A percentile compares a stretch with the other conserved stretches of the same genome.
phyloP scores from a whole-genome alignment of 306 rosid species.

The Prosopis cineraria region DNA sequence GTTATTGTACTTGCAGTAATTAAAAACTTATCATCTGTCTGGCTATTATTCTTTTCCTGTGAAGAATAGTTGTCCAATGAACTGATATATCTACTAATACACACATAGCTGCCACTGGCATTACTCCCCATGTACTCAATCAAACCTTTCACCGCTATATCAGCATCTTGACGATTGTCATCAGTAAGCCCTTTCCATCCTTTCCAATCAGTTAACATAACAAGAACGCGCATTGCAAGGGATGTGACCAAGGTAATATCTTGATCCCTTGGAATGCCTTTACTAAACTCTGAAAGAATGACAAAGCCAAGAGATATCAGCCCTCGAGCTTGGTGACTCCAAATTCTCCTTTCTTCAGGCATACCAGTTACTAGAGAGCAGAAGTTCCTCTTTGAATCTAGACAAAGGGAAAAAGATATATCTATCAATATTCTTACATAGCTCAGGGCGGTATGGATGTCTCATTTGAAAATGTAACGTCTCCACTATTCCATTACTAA shows the following conservation, averaged over 20 bases:
- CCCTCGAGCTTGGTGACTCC: conserved; percentile 70
- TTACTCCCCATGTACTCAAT: conserved; percentile 60
- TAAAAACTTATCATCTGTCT: conserved; percentile 63
- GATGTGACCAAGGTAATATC: conserved; percentile 59
- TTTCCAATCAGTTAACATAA: conserved; percentile 75
- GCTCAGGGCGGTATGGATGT: neutral
- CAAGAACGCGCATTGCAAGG: conserved; percentile 77
- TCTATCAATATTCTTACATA: conserved; percentile 24
- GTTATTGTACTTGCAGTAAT: conserved; percentile 88
- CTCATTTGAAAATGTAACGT: neutral
- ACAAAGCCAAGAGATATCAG: conserved; percentile 66
- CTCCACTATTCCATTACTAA: neutral
- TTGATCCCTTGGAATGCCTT: conserved; percentile 44
- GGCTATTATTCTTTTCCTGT: conserved; percentile 35
- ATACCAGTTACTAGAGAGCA: conserved; percentile 75
- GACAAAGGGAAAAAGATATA: conserved; percentile 21
- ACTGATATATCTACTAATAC: conserved; percentile 68
- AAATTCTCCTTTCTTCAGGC: conserved; percentile 76
- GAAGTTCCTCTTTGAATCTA: conserved; percentile 70
- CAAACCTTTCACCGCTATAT: conserved; percentile 65
- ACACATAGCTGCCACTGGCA: conserved; percentile 68
- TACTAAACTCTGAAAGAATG: conserved; percentile 71
- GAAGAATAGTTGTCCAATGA: conserved; percentile 55
- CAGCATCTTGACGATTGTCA: conserved; percentile 49
- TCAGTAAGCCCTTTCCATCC: conserved; percentile 75